A percentile compares a stretch with the other conserved stretches of the same genome.
Evolutionary conservation across 192 early-diverging fungal species (phyloP).

Genomic region (Chytriomyces sp.): DNA sequence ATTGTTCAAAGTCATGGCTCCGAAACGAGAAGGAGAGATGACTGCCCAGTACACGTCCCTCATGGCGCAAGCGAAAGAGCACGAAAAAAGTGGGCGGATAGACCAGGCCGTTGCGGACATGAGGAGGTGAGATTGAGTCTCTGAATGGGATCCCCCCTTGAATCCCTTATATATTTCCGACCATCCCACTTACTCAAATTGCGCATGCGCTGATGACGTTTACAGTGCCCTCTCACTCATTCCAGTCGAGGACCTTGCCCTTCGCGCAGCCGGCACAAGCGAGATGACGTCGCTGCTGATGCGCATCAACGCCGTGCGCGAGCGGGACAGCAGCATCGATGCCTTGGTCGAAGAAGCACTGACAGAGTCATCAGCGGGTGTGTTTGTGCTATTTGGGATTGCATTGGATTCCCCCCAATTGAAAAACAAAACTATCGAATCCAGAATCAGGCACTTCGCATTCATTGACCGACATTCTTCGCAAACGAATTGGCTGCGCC

Average conservation of each 20-base stretch:
- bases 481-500: neutral
- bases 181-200: neutral
- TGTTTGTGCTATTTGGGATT: neutral
- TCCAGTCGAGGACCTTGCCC: neutral
- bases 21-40: too few species aligned
- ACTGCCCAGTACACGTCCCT: neutral
- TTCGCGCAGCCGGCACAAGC: slow-evolving; percentile 7
- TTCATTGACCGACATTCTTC: neutral
- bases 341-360: neutral
- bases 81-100: slow-evolving; percentile 4
- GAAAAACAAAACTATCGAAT: neutral
- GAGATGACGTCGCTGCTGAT: slow-evolving; percentile 11
- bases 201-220: neutral
- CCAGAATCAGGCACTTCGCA: too few species aligned
- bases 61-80: neutral
- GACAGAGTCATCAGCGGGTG: neutral
- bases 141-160: neutral
- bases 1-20: too few species aligned
- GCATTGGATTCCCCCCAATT: neutral
- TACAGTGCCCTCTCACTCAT: neutral
- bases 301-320: neutral
- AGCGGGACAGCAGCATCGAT: neutral
- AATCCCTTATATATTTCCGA: neutral
- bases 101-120: slow-evolving; percentile 21
- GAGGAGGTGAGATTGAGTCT: slow-evolving; percentile 8